A percentile compares a stretch with the other conserved stretches of the same genome.
These are phyloP conservation scores for Clavispora phyllophila DNA, from an alignment of 805 yeast species.

Conservation along the genomic window DNA sequence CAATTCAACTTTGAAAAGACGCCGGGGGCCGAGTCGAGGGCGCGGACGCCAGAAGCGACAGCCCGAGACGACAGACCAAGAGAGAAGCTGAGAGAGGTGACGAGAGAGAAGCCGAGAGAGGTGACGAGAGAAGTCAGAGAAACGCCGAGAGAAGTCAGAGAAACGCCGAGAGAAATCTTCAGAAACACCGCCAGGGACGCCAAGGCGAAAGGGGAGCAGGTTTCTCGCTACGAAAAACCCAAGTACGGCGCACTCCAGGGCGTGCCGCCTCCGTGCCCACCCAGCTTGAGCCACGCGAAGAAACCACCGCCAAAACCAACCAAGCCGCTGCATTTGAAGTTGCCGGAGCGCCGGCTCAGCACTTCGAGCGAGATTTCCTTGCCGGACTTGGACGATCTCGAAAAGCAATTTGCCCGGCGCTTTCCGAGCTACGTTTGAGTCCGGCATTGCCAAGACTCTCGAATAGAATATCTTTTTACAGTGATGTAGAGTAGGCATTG, in stretches of 20 bases:
- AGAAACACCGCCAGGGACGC: too few species aligned
- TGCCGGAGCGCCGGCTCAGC: slow-evolving; percentile 30
- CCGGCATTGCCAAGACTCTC: not conserved
- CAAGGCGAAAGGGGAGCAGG: not conserved
- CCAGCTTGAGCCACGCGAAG: slow-evolving; percentile 16
- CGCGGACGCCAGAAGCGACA: too few species aligned
- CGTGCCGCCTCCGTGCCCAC: slow-evolving; percentile 37
- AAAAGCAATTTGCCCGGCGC: slow-evolving; percentile 49
- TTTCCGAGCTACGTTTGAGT: slow-evolving; percentile 55
- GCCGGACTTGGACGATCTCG: slow-evolving; percentile 56
- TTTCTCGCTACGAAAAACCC: not conserved
- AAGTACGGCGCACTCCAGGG: not conserved
- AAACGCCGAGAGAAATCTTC: not conserved
- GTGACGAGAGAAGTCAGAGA: not conserved
- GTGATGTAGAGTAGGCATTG: not conserved
- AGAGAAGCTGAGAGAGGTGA: too few species aligned
- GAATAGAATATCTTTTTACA: not conserved
- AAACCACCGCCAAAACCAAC: slow-evolving; percentile 60
- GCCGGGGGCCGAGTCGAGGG: not conserved
- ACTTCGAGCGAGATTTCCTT: slow-evolving; percentile 38
- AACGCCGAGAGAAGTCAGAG: not conserved
- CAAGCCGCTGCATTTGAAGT: slow-evolving; percentile 53
- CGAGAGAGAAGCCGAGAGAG: not conserved
- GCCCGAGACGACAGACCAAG: too few species aligned
- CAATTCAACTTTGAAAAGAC: slow-evolving; percentile 5